Conservation (phyloP, 2,329 filamentous ascomycete genomes). For the Colletotrichum caudatum region DNA sequence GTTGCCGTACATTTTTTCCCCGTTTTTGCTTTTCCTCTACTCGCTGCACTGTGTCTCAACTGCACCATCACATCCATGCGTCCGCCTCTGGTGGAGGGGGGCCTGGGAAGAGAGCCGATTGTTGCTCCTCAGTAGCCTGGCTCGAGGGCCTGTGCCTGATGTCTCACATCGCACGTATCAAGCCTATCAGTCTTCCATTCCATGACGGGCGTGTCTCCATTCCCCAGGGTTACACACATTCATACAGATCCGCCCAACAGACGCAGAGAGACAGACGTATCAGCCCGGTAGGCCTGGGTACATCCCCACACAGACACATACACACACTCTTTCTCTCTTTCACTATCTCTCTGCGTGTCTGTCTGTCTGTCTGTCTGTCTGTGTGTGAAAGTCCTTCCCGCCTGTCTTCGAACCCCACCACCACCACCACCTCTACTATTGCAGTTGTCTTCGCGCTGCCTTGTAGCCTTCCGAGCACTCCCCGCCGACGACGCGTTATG, state of each 20-base stretch:
- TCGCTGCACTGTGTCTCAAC: constrained; percentile 34
- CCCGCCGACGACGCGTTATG: constrained; percentile 7
- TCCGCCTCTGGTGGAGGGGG: background rate
- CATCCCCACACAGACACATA: background rate
- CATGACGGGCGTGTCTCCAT: constrained; percentile 33
- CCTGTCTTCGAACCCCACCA: constrained; percentile 31
- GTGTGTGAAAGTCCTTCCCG: background rate
- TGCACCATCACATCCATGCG: constrained; percentile 18
- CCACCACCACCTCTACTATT: constrained; percentile 34
- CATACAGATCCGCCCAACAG: constrained; percentile 13
- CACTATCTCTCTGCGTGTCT: constrained; percentile 6
- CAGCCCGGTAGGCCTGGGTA: constrained; percentile 25
- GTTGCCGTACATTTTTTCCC: background rate
- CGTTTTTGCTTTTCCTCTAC: constrained; percentile 23
- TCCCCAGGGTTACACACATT: constrained; percentile 39
- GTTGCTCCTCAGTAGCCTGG: constrained; percentile 10
- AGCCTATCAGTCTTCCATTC: constrained; percentile 39
- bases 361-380: constrained; percentile 6
- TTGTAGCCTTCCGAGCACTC: constrained; percentile 4
- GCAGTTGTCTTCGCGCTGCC: constrained; percentile 17
- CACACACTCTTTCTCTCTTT: background rate
- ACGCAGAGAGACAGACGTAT: constrained; percentile 20
- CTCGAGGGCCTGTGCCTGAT: constrained; percentile 30
- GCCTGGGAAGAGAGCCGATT: constrained; percentile 26
- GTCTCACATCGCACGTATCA: constrained; percentile 38